These are phyloP conservation scores for Conticribra weissflogii DNA, from an alignment of 108 stramenopile genomes.

Conservation along the genomic window DNA sequence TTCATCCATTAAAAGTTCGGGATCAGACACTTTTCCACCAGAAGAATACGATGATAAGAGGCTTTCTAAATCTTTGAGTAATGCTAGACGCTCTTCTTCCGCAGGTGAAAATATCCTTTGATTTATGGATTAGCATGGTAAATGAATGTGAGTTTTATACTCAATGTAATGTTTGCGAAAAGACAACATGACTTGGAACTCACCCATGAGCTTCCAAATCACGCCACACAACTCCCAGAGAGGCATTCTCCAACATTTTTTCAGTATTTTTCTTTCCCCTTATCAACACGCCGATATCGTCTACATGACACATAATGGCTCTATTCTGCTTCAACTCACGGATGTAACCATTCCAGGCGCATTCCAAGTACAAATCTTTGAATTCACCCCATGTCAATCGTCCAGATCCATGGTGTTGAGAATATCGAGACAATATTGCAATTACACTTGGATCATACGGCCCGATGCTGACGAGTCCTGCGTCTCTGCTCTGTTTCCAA, in stretches of 20 bases:
- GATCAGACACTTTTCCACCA: background rate
- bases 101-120: conserved; percentile 58
- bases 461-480: conserved; percentile 45
- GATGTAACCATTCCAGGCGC: conserved; percentile 48
- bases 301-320: background rate
- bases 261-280: conserved; percentile 39
- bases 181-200: too few species aligned
- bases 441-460: conserved; percentile 62
- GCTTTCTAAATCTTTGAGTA: conserved; percentile 33
- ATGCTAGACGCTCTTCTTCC: conserved; percentile 53
- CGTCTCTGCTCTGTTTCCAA: background rate
- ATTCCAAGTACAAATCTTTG: conserved; percentile 56
- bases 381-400: conserved; percentile 60
- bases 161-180: too few species aligned
- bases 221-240: conserved; percentile 69
- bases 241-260: conserved; percentile 30
- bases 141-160: too few species aligned
- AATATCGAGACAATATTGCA: conserved; percentile 56
- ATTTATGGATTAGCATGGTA: too few species aligned
- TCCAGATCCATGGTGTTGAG: conserved; percentile 58
- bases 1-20: conserved; percentile 61
- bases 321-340: conserved; percentile 23
- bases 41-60: background rate
- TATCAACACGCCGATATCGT: conserved; percentile 20
- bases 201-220: conserved; percentile 74